Conservation (phyloP, 2,329 filamentous ascomycete genomes). For the Zymoseptoria passerinii region DNA sequence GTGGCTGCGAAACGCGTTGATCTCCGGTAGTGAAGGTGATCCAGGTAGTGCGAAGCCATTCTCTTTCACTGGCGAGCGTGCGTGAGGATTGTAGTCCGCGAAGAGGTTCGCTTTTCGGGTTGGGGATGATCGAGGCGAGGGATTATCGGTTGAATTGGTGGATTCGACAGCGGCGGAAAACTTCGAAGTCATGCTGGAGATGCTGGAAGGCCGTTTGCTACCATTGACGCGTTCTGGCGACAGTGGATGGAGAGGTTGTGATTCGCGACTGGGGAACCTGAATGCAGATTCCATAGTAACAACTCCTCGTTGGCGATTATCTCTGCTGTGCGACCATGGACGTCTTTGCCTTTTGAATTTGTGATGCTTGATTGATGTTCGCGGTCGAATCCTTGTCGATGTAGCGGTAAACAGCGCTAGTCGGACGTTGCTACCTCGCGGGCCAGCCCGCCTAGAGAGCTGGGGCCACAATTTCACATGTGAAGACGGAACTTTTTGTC, state of each 20-base stretch:
- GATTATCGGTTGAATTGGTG: constrained; percentile 6
- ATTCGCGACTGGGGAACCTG: constrained; percentile 46
- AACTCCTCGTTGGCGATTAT: neutral
- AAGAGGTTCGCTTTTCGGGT: constrained; percentile 24
- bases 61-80: constrained; percentile 8
- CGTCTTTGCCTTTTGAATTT: neutral
- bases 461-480: neutral
- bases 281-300: constrained; percentile 35
- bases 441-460: no score
- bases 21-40: constrained; percentile 28
- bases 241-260: constrained; percentile 47
- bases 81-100: constrained; percentile 22
- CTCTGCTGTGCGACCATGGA: neutral
- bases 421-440: no score
- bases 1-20: constrained; percentile 27
- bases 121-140: constrained; percentile 29
- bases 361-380: neutral
- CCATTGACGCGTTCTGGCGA: constrained; percentile 58
- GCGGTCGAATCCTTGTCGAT: neutral
- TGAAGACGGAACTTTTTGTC: neutral
- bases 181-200: constrained; percentile 31
- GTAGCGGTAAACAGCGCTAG: neutral
- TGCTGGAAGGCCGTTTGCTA: constrained; percentile 30
- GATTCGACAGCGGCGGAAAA: constrained; percentile 24
- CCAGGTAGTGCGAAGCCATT: constrained; percentile 18